Conservation (phyloP, 106 monocot genomes). For the Allium fistulosum region DNA sequence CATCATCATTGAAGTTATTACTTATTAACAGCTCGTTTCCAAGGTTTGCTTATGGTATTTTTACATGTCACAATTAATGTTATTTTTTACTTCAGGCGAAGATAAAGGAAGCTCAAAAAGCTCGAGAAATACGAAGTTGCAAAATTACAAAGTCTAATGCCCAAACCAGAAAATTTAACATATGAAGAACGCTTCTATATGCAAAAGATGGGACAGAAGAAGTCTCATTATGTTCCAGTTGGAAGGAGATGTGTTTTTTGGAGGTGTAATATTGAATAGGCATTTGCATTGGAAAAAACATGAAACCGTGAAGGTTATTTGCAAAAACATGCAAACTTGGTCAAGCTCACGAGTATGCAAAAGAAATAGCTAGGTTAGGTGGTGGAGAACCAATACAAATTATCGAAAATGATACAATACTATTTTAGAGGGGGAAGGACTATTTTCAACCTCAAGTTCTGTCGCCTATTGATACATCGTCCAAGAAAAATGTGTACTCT, state of each 20-base stretch:
- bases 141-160: constrained; percentile 59
- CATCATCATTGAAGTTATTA: too few relatives aligned
- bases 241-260: constrained; percentile 84
- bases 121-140: constrained; percentile 76
- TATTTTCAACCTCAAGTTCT: constrained; percentile 90
- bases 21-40: neutral
- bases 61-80: too few relatives aligned
- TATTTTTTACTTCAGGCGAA: constrained; percentile 50
- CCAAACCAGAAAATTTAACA: constrained; percentile 44
- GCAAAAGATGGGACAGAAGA: constrained; percentile 96
- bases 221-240: constrained; percentile 87
- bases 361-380: constrained; percentile 78
- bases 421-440: constrained; percentile 89
- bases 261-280: constrained; percentile 94
- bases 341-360: constrained; percentile 89
- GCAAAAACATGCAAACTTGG: constrained; percentile 94
- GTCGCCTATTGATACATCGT: constrained; percentile 92
- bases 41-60: too few relatives aligned
- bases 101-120: constrained; percentile 83
- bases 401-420: constrained; percentile 77
- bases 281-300: constrained; percentile 99
- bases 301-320: constrained; percentile 94
- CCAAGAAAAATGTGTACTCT: constrained; percentile 70
- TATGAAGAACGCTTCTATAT: constrained; percentile 87
- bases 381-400: constrained; percentile 84